Base-by-base conservation (phyloP, 352 stramenopile genomes). In the Phytophthora ohioensis region DNA sequence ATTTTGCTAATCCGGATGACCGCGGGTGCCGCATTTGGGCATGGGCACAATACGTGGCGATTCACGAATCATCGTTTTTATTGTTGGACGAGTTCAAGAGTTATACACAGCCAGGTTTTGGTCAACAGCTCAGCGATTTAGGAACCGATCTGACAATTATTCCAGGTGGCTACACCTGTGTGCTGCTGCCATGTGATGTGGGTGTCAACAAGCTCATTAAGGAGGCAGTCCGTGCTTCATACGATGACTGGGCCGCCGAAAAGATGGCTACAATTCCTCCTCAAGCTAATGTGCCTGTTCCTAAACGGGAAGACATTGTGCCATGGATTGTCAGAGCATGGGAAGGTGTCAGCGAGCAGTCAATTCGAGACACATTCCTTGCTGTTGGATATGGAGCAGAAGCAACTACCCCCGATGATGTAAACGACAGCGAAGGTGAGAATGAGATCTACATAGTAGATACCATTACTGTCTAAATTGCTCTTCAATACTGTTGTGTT, bases 1-100 rank as follows among this genome's bases (percentile, higher is more conserved):
- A 42, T 8, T 43, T 34, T 41, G 30, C 5, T 38, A 39, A 38
- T 39, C 13, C 41, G 54, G 56, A 63, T 31, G 56, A 43, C 34
- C 31, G 43, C 3, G 42, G 56, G 3, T 63, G 56, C 15, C 27
- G 34, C 4, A 36, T 63, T 46, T 63, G 56, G 56, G 41, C 43
- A 8, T 53, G 43, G 56, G 42, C 41, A 46, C 56, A 31, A 5
- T 54, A 63, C 41, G 56, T 63, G 15, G 41, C 41, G 13, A 32
- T 15, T 2, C 56, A 63, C 2, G 3, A 21, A 12, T 36, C 30
- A 15, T 54, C 43, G 5, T 21, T 63, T 41, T 32, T 55, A 30
- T 31, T 63, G 8, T 15, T 63, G 39, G 56, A 47, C 32, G 43
- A 63, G 32, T 66, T 66, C 17, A 66, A 59, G 31, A 34, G 21